Conservation (phyloP, 2,329 filamentous ascomycete species). For the Herpotrichia juniperi region DNA sequence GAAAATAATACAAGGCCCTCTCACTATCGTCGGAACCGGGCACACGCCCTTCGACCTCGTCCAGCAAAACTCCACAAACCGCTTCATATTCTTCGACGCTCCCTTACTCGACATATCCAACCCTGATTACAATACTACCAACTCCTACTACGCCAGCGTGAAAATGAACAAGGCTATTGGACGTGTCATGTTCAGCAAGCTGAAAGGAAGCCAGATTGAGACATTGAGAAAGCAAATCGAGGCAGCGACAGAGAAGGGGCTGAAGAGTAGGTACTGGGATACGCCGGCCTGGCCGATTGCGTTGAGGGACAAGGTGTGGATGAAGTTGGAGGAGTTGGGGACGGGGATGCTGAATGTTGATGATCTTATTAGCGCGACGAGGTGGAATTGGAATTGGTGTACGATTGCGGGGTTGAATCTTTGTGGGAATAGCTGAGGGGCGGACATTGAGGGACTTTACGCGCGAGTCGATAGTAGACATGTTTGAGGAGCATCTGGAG, state of each 20-base stretch:
- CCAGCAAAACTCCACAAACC: slow-evolving; percentile 58
- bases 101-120: slow-evolving; percentile 55
- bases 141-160: slow-evolving; percentile 36
- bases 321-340: slow-evolving; percentile 19
- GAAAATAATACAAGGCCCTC: slow-evolving; percentile 58
- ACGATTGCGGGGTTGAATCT: slow-evolving; percentile 29
- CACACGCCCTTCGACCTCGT: slow-evolving; percentile 65
- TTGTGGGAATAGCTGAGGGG: slow-evolving; percentile 27
- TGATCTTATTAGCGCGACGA: slow-evolving; percentile 23
- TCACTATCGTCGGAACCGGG: slow-evolving; percentile 74
- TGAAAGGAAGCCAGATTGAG: slow-evolving; percentile 19
- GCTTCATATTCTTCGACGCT: slow-evolving; percentile 72
- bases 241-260: slow-evolving; percentile 22
- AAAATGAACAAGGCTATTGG: slow-evolving; percentile 28
- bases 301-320: slow-evolving; percentile 28
- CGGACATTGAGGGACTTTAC: not conserved
- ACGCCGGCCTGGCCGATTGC: slow-evolving; percentile 30
- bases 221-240: slow-evolving; percentile 26
- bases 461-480: not conserved
- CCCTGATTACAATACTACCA: slow-evolving; percentile 25
- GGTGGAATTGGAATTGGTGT: slow-evolving; percentile 37
- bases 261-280: slow-evolving; percentile 33
- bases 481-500: not conserved
- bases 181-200: slow-evolving; percentile 14
- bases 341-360: slow-evolving; percentile 31